These are phyloP conservation scores for Stemphylium beticola DNA, from an alignment of 2,329 filamentous ascomycete species.

Conservation along the genomic window DNA sequence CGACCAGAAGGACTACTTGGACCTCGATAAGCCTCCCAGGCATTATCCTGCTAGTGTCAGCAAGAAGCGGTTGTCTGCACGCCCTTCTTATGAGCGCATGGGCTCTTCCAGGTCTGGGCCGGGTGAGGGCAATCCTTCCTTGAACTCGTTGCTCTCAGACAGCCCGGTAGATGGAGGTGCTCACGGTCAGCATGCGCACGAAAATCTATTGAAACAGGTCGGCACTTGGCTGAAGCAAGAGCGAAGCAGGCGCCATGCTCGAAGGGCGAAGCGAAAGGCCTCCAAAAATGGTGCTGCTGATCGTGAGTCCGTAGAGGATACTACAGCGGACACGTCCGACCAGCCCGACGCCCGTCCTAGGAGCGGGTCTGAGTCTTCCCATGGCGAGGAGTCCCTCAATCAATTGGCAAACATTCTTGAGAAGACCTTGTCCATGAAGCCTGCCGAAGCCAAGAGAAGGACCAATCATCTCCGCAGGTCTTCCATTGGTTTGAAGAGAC, in stretches of 20 bases:
- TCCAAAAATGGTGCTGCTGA: slow-evolving; percentile 50
- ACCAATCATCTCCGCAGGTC: slow-evolving; percentile 34
- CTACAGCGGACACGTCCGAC: slow-evolving; percentile 9
- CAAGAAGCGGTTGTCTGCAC: slow-evolving; percentile 53
- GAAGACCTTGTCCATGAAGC: slow-evolving; percentile 61
- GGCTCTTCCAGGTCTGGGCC: slow-evolving; percentile 27
- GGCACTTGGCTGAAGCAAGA: slow-evolving; percentile 85
- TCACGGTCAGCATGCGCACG: slow-evolving; percentile 37
- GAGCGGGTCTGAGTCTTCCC: slow-evolving; percentile 65
- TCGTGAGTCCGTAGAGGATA: slow-evolving; percentile 5
- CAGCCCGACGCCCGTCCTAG: slow-evolving; percentile 47
- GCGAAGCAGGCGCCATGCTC: slow-evolving; percentile 68
- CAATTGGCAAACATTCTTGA: slow-evolving; percentile 81
- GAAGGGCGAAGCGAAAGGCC: slow-evolving; percentile 58
- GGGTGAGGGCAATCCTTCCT: slow-evolving; percentile 36
- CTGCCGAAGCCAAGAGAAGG: slow-evolving; percentile 42
- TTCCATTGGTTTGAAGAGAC: slow-evolving; percentile 48
- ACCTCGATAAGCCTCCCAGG: slow-evolving; percentile 47
- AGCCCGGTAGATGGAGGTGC: slow-evolving; percentile 32
- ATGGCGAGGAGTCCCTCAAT: slow-evolving; percentile 75
- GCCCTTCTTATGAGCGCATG: slow-evolving; percentile 46
- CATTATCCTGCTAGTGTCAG: slow-evolving; percentile 49
- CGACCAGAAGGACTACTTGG: slow-evolving; percentile 51
- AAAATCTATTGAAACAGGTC: slow-evolving; percentile 71
- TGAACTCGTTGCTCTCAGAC: slow-evolving; percentile 39